Evolutionary conservation across 192 early-diverging fungal species (phyloP).

Genomic region (Helicostylum pulchrum): DNA sequence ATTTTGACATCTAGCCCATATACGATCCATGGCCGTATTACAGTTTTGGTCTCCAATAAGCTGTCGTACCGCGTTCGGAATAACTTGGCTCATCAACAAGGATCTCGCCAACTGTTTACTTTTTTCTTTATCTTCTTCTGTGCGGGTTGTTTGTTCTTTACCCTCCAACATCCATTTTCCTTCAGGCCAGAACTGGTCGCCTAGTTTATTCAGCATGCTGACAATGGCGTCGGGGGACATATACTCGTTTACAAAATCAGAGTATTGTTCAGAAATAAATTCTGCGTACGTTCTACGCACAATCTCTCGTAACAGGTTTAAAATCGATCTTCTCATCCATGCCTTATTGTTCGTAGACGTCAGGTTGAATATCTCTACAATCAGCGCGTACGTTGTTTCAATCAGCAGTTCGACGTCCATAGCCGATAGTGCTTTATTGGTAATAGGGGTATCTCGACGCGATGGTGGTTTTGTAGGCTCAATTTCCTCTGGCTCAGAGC

Average conservation of each 20-base stretch:
- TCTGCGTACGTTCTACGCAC: slow-evolving; percentile 36
- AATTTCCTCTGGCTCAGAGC: background rate
- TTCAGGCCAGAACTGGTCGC: slow-evolving; percentile 32
- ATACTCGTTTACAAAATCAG: slow-evolving; percentile 26
- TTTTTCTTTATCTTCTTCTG: slow-evolving; percentile 27
- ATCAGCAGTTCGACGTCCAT: slow-evolving; percentile 34
- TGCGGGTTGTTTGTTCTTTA: background rate
- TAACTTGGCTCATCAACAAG: slow-evolving; percentile 17
- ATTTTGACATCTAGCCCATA: slow-evolving; percentile 32
- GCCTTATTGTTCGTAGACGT: slow-evolving; percentile 32
- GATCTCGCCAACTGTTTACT: slow-evolving; percentile 18
- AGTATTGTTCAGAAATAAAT: slow-evolving; percentile 29
- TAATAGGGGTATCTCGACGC: background rate
- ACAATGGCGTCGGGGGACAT: slow-evolving; percentile 24
- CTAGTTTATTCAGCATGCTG: slow-evolving; percentile 2
- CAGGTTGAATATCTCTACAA: slow-evolving; percentile 36
- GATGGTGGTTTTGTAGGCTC: background rate
- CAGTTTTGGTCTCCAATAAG: slow-evolving; percentile 37
- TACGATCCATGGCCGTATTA: slow-evolving; percentile 29
- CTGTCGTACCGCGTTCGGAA: slow-evolving; percentile 30
- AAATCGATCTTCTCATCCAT: slow-evolving; percentile 35
- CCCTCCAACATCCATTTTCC: slow-evolving; percentile 15
- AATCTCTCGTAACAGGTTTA: slow-evolving; percentile 35
- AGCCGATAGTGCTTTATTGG: background rate
- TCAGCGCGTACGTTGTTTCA: slow-evolving; percentile 34